Conservation (phyloP, 2,329 filamentous ascomycete species). For the Paecilomyces variotii region DNA sequence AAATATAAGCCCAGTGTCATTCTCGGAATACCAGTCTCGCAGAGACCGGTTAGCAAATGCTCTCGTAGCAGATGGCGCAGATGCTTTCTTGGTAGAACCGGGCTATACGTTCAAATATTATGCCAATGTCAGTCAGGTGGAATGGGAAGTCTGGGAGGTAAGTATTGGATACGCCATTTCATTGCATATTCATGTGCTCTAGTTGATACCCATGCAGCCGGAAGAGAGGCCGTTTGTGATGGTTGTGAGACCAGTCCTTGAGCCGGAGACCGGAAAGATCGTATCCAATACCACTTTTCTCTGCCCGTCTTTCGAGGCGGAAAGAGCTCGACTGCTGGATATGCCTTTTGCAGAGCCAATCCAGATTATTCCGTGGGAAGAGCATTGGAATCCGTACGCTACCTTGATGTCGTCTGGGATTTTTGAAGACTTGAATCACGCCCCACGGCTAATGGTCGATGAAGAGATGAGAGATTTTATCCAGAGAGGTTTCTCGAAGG, state of each 20-base stretch:
- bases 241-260: constrained; percentile 44
- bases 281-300: constrained; percentile 52
- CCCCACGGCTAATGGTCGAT: constrained; percentile 51
- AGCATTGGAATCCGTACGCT: constrained; percentile 56
- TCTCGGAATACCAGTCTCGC: constrained; percentile 47
- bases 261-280: constrained; percentile 31
- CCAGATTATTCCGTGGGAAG: constrained; percentile 53
- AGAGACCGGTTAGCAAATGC: constrained; percentile 51
- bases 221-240: constrained; percentile 58
- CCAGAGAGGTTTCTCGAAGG: constrained; percentile 45
- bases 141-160: constrained; percentile 55
- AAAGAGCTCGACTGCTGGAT: constrained; percentile 49
- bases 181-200: background rate
- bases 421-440: constrained; percentile 18
- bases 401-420: constrained; percentile 43
- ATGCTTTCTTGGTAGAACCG: constrained; percentile 56
- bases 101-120: constrained; percentile 60
- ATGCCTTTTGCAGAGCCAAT: constrained; percentile 49
- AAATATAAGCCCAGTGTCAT: constrained; percentile 38
- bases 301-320: constrained; percentile 53
- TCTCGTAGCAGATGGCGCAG: constrained; percentile 42
- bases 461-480: constrained; percentile 60
- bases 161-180: background rate
- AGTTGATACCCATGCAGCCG: constrained; percentile 30
- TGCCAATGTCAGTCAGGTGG: constrained; percentile 51